phyloP scores from a whole-genome alignment of 169 alveolate species.

The Besnoitia besnoiti region DNA sequence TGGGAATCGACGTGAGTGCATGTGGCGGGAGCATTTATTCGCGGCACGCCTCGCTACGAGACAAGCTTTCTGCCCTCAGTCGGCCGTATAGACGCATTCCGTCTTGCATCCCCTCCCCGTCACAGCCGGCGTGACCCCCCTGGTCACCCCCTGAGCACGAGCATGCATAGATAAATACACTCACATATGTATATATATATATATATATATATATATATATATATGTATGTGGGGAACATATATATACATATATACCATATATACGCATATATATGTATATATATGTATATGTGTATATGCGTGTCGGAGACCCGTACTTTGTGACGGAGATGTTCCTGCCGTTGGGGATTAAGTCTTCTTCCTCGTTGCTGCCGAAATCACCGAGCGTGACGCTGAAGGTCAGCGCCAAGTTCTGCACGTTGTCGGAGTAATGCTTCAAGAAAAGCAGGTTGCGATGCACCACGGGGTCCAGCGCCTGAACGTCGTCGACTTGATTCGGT shows the following conservation, averaged over 20 bases:
- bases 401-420: constrained; percentile 76
- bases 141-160: no score
- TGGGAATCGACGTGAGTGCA: no score
- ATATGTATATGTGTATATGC: neutral
- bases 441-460: constrained; percentile 59
- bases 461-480: constrained; percentile 79
- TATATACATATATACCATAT: neutral
- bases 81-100: no score
- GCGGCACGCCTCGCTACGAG: no score
- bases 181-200: no score
- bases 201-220: no score
- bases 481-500: constrained; percentile 85
- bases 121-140: no score
- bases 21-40: no score
- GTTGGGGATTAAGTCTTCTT: constrained; percentile 76
- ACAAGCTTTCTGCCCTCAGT: no score
- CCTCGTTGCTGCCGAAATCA: constrained; percentile 54
- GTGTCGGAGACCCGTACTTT: constrained; percentile 74
- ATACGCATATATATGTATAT: neutral
- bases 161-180: neutral
- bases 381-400: constrained; percentile 72
- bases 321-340: constrained; percentile 79
- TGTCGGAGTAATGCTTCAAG: constrained; percentile 52
- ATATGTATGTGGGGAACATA: no score
- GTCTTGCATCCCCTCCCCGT: no score